These are phyloP conservation scores for Elaeis guineensis DNA, from an alignment of 176 grass and related monocot species.

Conservation along the genomic window DNA sequence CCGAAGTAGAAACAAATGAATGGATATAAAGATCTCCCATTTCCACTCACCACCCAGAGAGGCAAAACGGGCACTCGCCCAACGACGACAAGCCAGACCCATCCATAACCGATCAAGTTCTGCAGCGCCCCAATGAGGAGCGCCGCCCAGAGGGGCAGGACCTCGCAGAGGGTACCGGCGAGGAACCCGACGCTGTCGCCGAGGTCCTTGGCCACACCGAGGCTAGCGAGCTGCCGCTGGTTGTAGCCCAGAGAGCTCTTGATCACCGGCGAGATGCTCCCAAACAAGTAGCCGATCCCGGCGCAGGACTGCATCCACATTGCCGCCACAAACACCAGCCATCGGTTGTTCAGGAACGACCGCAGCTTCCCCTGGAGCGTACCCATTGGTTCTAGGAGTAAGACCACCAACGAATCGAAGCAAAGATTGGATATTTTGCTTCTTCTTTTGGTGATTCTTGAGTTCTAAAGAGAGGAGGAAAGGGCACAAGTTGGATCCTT, in stretches of 20 bases:
- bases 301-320: conserved; percentile 96
- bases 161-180: conserved; percentile 63
- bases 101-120: conserved; percentile 77
- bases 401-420: too few relatives aligned
- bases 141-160: conserved; percentile 73
- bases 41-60: conserved; percentile 56
- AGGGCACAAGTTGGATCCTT: too few relatives aligned
- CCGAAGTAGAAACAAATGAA: neutral
- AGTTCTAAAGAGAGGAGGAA: too few relatives aligned
- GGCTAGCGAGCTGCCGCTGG: conserved; percentile 74
- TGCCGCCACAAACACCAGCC: conserved; percentile 90
- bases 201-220: conserved; percentile 89
- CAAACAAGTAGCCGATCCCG: conserved; percentile 79
- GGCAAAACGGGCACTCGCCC: conserved; percentile 40
- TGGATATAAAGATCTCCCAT: neutral
- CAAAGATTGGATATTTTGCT: too few relatives aligned
- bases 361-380: conserved; percentile 12
- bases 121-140: conserved; percentile 70
- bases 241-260: conserved; percentile 71
- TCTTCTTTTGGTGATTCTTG: too few relatives aligned
- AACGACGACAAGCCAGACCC: conserved; percentile 72
- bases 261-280: conserved; percentile 87
- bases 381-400: conserved; percentile 2
- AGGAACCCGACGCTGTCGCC: conserved; percentile 86
- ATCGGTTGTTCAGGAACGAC: conserved; percentile 54